Evolutionary conservation across 805 yeast genomes (phyloP).

Genomic region (Zygotorulaspora danielsina): DNA sequence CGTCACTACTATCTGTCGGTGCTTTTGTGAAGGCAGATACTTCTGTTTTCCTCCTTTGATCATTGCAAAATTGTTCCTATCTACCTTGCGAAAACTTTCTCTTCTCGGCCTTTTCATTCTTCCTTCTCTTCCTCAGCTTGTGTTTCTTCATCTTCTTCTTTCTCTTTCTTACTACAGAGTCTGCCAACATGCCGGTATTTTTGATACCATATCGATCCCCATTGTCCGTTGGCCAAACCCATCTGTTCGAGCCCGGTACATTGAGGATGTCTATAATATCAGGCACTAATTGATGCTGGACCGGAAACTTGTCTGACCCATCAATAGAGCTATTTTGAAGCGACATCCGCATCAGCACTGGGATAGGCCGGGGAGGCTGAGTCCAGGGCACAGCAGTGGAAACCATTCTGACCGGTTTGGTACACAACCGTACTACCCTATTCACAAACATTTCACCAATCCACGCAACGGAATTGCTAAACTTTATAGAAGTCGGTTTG

Average conservation of each 20-base stretch:
- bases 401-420: slow-evolving; percentile 1
- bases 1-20: too few relatives aligned
- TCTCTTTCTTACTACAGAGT: slow-evolving; percentile 78
- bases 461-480: slow-evolving; percentile 2
- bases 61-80: too few relatives aligned
- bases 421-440: slow-evolving; percentile 11
- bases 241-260: background rate
- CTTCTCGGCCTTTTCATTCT: slow-evolving; percentile 79
- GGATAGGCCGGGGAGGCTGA: background rate
- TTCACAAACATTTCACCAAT: slow-evolving; percentile 10
- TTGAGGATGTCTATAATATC: background rate
- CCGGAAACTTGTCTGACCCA: background rate
- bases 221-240: slow-evolving; percentile 2
- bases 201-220: background rate
- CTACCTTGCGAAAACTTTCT: slow-evolving; percentile 54
- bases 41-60: too few relatives aligned
- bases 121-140: slow-evolving; percentile 95
- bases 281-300: background rate
- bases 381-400: slow-evolving; percentile 1
- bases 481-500: too few relatives aligned
- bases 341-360: too few relatives aligned
- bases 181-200: slow-evolving; percentile 39
- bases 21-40: too few relatives aligned
- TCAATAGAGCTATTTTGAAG: background rate
- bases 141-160: slow-evolving; percentile 96